Conservation (phyloP, 2,329 filamentous ascomycete genomes). For the Furcasterigmium sp. region DNA sequence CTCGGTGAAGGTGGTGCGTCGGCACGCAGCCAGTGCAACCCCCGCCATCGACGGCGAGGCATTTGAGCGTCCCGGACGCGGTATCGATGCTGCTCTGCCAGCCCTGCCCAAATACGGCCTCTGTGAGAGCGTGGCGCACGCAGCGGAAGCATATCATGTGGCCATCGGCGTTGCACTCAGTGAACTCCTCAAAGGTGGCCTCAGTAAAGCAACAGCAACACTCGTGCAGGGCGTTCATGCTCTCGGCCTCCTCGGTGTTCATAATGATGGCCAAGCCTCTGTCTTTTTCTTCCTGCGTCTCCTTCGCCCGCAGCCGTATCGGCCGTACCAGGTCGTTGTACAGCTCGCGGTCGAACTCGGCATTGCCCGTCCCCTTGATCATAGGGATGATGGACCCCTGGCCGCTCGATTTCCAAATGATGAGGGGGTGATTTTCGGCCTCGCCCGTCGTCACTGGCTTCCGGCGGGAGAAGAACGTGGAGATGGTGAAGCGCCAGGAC, state of each 20-base stretch:
- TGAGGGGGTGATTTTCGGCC: slow-evolving; percentile 56
- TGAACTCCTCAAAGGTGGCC: slow-evolving; percentile 67
- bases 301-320: slow-evolving; percentile 37
- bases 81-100: slow-evolving; percentile 78
- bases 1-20: slow-evolving; percentile 62
- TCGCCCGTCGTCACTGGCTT: slow-evolving; percentile 49
- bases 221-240: slow-evolving; percentile 53
- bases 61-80: slow-evolving; percentile 69
- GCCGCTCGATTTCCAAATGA: slow-evolving; percentile 54
- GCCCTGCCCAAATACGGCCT: slow-evolving; percentile 89
- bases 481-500: slow-evolving; percentile 73
- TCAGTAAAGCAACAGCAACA: slow-evolving; percentile 76
- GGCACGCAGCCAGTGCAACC: slow-evolving; percentile 74
- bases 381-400: slow-evolving; percentile 49
- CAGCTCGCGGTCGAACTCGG: slow-evolving; percentile 59
- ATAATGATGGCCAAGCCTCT: slow-evolving; percentile 45
- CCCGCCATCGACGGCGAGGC: slow-evolving; percentile 67
- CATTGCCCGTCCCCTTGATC: slow-evolving; percentile 60
- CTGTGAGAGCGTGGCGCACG: slow-evolving; percentile 73
- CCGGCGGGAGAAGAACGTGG: slow-evolving; percentile 63
- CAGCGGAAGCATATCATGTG: slow-evolving; percentile 80
- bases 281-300: slow-evolving; percentile 45
- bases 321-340: slow-evolving; percentile 53
- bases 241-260: slow-evolving; percentile 56
- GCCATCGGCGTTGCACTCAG: slow-evolving; percentile 61